Percentiles rank a stretch among this genome's conserved stretches.
Conservation (phyloP, 1,284 basidiomycete species). For the Rhodotorula sp. region DNA sequence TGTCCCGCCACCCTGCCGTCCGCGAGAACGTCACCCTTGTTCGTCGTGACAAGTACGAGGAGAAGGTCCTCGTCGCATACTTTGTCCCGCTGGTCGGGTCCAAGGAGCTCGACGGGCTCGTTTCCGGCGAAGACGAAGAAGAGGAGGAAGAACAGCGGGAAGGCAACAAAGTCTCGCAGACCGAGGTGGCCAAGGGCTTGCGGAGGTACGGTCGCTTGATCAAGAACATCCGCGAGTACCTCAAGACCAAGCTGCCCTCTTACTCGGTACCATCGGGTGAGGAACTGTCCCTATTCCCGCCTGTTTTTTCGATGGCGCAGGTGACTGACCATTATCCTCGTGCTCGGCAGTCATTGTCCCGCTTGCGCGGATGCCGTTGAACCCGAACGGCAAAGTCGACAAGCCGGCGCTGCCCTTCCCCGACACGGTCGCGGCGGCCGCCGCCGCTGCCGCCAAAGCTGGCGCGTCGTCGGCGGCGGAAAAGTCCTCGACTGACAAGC, state of each 20-base stretch:
- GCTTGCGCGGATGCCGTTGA: slow-evolving; percentile 90
- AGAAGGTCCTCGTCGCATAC: slow-evolving; percentile 97
- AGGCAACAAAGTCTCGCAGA: slow-evolving; percentile 47
- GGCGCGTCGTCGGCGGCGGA: slow-evolving; percentile 41
- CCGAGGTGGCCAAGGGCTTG: slow-evolving; percentile 67
- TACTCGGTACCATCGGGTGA: slow-evolving; percentile 84
- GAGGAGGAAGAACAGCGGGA: slow-evolving; percentile 60
- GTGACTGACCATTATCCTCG: neutral
- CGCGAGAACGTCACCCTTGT: slow-evolving; percentile 97
- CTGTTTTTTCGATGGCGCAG: neutral
- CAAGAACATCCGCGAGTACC: slow-evolving; percentile 88
- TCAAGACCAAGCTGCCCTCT: slow-evolving; percentile 94
- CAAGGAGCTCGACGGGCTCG: slow-evolving; percentile 66
- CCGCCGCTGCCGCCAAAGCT: slow-evolving; percentile 48
- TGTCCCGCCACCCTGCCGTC: slow-evolving; percentile 88
- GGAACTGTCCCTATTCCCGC: slow-evolving; percentile 44
- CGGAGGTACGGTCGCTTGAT: slow-evolving; percentile 81
- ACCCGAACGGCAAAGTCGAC: slow-evolving; percentile 99
- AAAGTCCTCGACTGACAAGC: slow-evolving; percentile 41
- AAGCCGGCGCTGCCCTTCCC: slow-evolving; percentile 98
- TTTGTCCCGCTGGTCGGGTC: slow-evolving; percentile 84
- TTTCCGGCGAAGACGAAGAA: slow-evolving; percentile 54
- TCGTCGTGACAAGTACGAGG: slow-evolving; percentile 96
- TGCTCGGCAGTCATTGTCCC: slow-evolving; percentile 80
- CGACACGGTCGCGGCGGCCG: slow-evolving; percentile 77